phyloP scores from a whole-genome alignment of 768 basidiomycete genomes.

The Tephrocybe sp. region DNA sequence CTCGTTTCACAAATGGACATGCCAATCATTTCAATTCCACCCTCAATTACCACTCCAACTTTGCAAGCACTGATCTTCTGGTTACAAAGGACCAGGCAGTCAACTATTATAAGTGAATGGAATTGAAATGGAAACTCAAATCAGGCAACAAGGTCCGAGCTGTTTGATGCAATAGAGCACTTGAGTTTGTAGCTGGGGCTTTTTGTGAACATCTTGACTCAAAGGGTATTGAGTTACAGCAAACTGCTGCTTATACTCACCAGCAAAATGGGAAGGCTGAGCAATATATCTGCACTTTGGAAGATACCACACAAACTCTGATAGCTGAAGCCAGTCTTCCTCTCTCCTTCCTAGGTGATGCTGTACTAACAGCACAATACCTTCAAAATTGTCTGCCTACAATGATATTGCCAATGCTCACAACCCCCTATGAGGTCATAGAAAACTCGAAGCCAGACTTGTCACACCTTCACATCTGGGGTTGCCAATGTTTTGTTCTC shows the following conservation, averaged over 20 bases:
- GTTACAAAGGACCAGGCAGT: not conserved
- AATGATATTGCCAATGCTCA: conserved; percentile 16
- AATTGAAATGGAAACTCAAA: not conserved
- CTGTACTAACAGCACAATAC: conserved; percentile 19
- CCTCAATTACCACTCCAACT: not conserved
- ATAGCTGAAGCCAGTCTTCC: conserved; percentile 23
- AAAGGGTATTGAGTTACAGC: not conserved
- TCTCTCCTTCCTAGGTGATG: conserved; percentile 23
- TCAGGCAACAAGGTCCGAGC: not conserved
- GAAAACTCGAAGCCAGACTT: conserved; percentile 24
- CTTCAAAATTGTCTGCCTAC: conserved; percentile 24
- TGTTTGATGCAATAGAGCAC: not conserved
- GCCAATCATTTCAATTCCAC: not conserved
- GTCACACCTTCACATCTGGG: conserved; percentile 27
- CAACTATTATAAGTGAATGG: not conserved
- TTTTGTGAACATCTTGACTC: not conserved
- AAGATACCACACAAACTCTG: conserved; percentile 21
- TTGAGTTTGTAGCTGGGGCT: not conserved
- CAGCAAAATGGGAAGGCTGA: conserved; percentile 33
- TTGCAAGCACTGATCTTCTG: not conserved
- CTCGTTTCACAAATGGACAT: not conserved
- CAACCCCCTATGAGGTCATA: conserved; percentile 21
- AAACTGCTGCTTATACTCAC: conserved; percentile 20
- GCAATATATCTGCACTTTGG: conserved; percentile 24
- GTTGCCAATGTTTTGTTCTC: conserved; percentile 23